A percentile compares a stretch with the other conserved stretches of the same genome.
phyloP scores from a whole-genome alignment of 2,329 filamentous ascomycete species.

The Aspergillus carbonarius region DNA sequence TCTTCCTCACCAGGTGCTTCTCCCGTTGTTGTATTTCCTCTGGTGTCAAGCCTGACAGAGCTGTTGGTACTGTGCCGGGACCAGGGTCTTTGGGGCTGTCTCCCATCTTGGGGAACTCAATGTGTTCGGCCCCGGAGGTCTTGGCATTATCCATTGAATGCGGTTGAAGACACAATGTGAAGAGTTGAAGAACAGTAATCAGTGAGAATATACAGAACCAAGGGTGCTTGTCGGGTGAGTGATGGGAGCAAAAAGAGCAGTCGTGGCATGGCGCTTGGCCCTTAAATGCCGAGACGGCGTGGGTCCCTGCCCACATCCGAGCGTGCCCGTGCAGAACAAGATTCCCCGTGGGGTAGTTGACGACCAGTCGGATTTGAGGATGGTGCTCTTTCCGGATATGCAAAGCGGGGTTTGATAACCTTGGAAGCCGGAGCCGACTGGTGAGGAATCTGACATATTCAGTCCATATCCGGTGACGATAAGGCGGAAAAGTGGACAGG shows the following conservation, averaged over 20 bases:
- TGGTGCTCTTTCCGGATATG: neutral
- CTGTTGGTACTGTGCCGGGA: neutral
- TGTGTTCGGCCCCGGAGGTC: neutral
- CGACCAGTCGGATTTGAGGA: neutral
- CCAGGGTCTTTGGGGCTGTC: neutral
- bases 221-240: neutral
- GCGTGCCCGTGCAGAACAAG: neutral
- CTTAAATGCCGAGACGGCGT: neutral
- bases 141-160: neutral
- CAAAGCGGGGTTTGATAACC: neutral
- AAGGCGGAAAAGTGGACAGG: neutral
- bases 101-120: neutral
- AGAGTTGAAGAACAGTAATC: neutral
- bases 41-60: neutral
- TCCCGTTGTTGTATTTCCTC: neutral
- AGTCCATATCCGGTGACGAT: neutral
- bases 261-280: neutral
- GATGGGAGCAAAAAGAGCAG: neutral
- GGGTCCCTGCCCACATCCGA: neutral
- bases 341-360: neutral
- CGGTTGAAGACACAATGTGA: neutral
- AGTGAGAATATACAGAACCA: neutral
- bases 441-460: neutral
- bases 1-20: neutral
- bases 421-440: neutral